phyloP scores from a whole-genome alignment of 805 yeast species.

The Ogataea minuta region DNA sequence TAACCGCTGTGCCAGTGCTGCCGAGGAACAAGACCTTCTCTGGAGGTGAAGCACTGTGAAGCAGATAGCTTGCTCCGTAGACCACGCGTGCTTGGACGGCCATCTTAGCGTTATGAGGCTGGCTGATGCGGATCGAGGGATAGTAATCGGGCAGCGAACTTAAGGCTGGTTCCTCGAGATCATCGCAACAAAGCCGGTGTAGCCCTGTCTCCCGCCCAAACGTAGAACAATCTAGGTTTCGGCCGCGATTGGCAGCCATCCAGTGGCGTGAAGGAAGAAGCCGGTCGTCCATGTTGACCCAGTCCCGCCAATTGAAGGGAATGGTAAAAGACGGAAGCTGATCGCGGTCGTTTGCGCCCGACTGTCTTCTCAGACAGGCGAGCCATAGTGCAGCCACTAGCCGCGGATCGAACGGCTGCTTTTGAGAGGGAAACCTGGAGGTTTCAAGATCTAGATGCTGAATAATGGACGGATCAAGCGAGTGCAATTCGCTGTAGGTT shows the following conservation, averaged over 20 bases:
- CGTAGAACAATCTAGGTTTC: slow-evolving; percentile 16
- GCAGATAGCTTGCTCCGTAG: slow-evolving; percentile 36
- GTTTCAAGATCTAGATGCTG: slow-evolving; percentile 5
- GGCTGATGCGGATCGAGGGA: slow-evolving; percentile 28
- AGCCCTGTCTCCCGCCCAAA: slow-evolving; percentile 23
- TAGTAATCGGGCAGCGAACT: slow-evolving; percentile 16
- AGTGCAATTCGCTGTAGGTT: slow-evolving; percentile 6
- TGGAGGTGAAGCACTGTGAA: slow-evolving; percentile 33
- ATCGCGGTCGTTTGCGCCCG: slow-evolving; percentile 4
- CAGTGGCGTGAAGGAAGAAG: slow-evolving; percentile 23
- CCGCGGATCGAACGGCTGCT: slow-evolving; percentile 21
- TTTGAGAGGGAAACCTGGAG: slow-evolving; percentile 11
- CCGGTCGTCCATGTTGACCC: slow-evolving; percentile 29
- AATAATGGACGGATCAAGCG: slow-evolving; percentile 4
- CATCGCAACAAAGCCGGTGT: slow-evolving; percentile 7
- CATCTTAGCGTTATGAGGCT: slow-evolving; percentile 25
- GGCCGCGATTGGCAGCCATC: slow-evolving; percentile 9
- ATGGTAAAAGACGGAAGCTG: slow-evolving; percentile 18
- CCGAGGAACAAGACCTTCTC: slow-evolving; percentile 33
- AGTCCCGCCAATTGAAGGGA: slow-evolving; percentile 33
- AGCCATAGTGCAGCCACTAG: slow-evolving; percentile 20
- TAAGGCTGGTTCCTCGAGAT: slow-evolving; percentile 13
- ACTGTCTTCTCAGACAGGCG: slow-evolving; percentile 14
- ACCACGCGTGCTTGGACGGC: slow-evolving; percentile 33
- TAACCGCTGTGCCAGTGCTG: slow-evolving; percentile 16